phyloP scores from a whole-genome alignment of 2,329 filamentous ascomycete species.

The Shiraia sp. region DNA sequence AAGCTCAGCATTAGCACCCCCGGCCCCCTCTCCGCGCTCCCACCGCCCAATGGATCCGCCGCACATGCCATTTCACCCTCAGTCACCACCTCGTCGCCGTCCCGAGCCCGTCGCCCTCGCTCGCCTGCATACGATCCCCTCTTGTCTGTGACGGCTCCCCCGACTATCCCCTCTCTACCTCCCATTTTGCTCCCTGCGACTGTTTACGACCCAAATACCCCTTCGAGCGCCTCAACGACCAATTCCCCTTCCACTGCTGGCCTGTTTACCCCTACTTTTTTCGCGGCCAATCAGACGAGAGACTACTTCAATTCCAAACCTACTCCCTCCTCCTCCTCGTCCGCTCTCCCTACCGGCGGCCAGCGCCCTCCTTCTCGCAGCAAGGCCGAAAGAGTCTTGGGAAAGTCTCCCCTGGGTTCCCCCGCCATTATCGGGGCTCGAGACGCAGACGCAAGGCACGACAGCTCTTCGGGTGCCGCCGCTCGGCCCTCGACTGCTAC shows the following conservation, averaged over 20 bases:
- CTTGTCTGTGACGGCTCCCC: slow-evolving; percentile 37
- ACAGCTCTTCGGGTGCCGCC: slow-evolving; percentile 16
- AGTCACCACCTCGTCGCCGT: slow-evolving; percentile 29
- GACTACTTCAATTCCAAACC: slow-evolving; percentile 47
- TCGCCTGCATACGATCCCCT: slow-evolving; percentile 39
- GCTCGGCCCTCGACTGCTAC: slow-evolving; percentile 27
- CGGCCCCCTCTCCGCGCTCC: slow-evolving; percentile 29
- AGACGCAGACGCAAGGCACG: slow-evolving; percentile 38
- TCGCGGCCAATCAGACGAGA: slow-evolving; percentile 24
- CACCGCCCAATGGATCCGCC: slow-evolving; percentile 41
- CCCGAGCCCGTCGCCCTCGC: slow-evolving; percentile 26
- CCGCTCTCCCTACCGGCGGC: slow-evolving; percentile 6
- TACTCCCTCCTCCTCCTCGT: slow-evolving; percentile 3
- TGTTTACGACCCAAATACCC: slow-evolving; percentile 44
- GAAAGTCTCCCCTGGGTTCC: slow-evolving; percentile 39
- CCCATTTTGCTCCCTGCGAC: slow-evolving; percentile 38
- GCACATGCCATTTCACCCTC: slow-evolving; percentile 39
- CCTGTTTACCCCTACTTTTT: slow-evolving; percentile 38
- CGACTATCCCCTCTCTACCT: slow-evolving; percentile 35
- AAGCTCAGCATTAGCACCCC: slow-evolving; percentile 45
- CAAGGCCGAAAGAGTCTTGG: slow-evolving; percentile 34
- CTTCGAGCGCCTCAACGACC: slow-evolving; percentile 31
- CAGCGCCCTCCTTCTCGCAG: slow-evolving; percentile 37
- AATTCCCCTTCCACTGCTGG: slow-evolving; percentile 41
- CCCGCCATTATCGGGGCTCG: slow-evolving; percentile 36